These are phyloP conservation scores for Prosopis cineraria DNA, from an alignment of 306 rosid species.

Conservation along the genomic window DNA sequence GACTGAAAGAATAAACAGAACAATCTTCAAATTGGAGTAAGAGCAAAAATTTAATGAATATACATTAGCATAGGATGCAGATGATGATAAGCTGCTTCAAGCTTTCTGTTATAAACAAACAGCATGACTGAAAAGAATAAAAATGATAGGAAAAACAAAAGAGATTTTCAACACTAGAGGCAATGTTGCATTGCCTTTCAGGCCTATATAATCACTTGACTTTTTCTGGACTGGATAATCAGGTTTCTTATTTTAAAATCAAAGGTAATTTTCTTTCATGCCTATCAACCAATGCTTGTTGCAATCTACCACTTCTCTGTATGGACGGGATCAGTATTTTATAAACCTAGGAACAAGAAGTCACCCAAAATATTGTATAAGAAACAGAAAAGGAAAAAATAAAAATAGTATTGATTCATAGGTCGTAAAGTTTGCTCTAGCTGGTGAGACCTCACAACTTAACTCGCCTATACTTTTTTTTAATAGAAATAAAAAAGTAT, in stretches of 20 bases:
- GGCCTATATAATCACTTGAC: slow-evolving; percentile 13
- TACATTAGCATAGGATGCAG: slow-evolving; percentile 26
- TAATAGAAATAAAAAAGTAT: not conserved
- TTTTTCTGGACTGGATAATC: slow-evolving; percentile 31
- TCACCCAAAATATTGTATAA: not conserved
- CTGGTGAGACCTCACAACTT: too few species aligned
- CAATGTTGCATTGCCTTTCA: not conserved
- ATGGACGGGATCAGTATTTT: slow-evolving; percentile 7
- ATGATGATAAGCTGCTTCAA: slow-evolving; percentile 22
- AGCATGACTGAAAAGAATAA: slow-evolving; percentile 12
- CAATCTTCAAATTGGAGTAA: slow-evolving; percentile 18
- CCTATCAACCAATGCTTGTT: not conserved
- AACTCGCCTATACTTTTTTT: too few species aligned
- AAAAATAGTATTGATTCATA: not conserved
- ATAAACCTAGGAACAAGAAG: slow-evolving; percentile 12
- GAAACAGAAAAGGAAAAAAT: not conserved
- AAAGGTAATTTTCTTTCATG: slow-evolving; percentile 6
- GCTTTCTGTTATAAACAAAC: slow-evolving; percentile 24
- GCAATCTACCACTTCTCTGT: slow-evolving; percentile 29
- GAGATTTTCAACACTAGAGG: slow-evolving; percentile 23
- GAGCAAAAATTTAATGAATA: not conserved
- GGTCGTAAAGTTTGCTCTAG: too few species aligned
- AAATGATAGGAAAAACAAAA: not conserved
- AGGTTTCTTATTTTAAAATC: slow-evolving; percentile 19
- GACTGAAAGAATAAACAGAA: slow-evolving; percentile 58